These are phyloP conservation scores for Jackrogersella minutella DNA, from an alignment of 495 filamentous ascomycete species.

Conservation along the genomic window DNA sequence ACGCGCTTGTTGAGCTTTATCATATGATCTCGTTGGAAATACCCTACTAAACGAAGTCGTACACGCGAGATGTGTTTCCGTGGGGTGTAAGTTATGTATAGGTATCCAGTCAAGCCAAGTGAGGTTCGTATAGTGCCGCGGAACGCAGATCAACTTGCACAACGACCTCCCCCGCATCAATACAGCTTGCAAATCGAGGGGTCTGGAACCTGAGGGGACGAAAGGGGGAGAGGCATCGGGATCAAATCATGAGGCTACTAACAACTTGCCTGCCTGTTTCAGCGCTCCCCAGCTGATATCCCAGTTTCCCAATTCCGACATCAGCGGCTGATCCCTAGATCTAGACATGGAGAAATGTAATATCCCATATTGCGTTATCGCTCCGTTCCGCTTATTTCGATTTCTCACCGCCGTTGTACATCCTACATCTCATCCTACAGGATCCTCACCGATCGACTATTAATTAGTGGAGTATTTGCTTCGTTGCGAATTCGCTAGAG, in stretches of 20 bases:
- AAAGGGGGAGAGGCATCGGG: conserved; percentile 16
- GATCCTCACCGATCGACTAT: conserved; percentile 26
- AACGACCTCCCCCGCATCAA: conserved; percentile 35
- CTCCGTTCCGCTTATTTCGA: conserved; percentile 33
- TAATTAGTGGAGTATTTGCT: conserved; percentile 32
- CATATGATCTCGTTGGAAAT: conserved; percentile 9
- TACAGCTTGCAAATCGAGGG: conserved; percentile 22
- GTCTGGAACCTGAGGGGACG: conserved; percentile 28
- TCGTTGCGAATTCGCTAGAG: conserved; percentile 21
- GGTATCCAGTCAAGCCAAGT: conserved; percentile 23
- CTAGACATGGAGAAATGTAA: conserved; percentile 39
- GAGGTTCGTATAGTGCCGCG: conserved; percentile 20
- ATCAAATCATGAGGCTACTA: conserved; percentile 33
- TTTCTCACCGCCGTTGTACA: conserved; percentile 37
- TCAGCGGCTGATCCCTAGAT: conserved; percentile 39
- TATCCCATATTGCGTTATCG: conserved; percentile 42
- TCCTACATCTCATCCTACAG: conserved; percentile 25
- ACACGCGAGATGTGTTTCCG: conserved; percentile 6
- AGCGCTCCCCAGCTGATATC: conserved; percentile 31
- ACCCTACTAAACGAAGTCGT: neutral
- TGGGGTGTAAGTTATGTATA: conserved; percentile 9
- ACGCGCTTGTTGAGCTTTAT: conserved; percentile 1
- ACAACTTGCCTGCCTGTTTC: conserved; percentile 40
- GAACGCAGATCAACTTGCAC: conserved; percentile 38
- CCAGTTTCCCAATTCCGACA: conserved; percentile 31